Percentiles rank a stretch among this genome's conserved stretches.
Evolutionary conservation across 192 early-diverging fungal genomes (phyloP).

Genomic region (Podila clonocystis): DNA sequence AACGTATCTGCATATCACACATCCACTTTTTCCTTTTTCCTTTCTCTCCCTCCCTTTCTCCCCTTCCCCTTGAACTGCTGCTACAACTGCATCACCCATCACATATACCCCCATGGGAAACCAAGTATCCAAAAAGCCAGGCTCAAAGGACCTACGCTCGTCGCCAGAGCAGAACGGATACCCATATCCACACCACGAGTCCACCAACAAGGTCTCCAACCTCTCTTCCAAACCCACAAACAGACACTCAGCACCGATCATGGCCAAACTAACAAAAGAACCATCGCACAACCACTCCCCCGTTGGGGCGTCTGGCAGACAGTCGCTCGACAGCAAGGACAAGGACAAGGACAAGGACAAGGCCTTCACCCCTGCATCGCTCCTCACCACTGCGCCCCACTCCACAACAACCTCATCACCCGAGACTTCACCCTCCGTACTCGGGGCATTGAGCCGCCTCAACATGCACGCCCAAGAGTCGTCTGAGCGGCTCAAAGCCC

Average conservation of each 20-base stretch:
- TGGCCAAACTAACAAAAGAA: neutral
- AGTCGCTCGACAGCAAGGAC: neutral
- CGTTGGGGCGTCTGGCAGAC: neutral
- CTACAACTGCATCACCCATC: neutral
- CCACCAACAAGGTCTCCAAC: constrained; percentile 4
- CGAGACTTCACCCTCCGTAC: neutral
- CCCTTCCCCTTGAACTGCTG: neutral
- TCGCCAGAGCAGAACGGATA: constrained; percentile 2
- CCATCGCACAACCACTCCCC: neutral
- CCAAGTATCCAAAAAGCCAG: neutral
- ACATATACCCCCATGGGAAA: neutral
- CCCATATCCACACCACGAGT: neutral
- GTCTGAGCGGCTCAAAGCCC: constrained; percentile 1
- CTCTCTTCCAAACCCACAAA: neutral
- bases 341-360: neutral
- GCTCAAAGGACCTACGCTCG: neutral
- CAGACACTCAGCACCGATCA: neutral
- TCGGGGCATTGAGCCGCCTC: neutral
- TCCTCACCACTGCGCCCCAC: neutral
- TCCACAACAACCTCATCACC: neutral
- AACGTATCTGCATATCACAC: neutral
- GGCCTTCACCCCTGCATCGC: neutral
- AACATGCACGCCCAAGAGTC: constrained; percentile 2
- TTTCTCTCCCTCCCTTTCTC: constrained; percentile 1
- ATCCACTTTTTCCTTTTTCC: neutral